Evolutionary conservation across 441 rosid species (phyloP), one percentile per base, ranked within the genome.

Genomic region (Gossypium gossypioides): DNA sequence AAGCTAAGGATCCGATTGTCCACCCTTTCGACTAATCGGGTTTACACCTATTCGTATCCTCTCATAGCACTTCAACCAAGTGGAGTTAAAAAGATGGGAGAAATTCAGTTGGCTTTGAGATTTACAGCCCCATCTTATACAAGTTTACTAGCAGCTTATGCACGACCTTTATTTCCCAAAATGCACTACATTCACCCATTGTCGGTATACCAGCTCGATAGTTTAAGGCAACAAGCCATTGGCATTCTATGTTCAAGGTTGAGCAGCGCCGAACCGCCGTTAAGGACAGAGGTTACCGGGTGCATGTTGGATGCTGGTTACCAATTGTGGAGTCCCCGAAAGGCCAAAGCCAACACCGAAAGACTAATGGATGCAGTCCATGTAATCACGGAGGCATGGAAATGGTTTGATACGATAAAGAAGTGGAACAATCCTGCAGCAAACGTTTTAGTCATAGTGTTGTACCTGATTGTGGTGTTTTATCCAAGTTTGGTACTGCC

Each of bases 1-100:
- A 87, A 87, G 79, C 88, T 86, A 24, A 84, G 89, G 68, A 84
- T 87, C 56, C 65, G 91, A 15, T 77, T 87, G 21, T 87, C 91
- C 0, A 87, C 89, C 4, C 79, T 84, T 24, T 88, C 83, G 68
- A 81, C 89, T 0, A 89, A 87, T 54, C 77, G 86, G 42, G 84
- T 87, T 61, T 87, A 87, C 81, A 84, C 89, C 6, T 77, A 87
- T 46, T 86, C 91, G 12, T 83, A 86, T 69, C 91, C 89, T 42
- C 88, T 86, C 42, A 37, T 37, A 37, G 42, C 42, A 7, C 42
- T 37, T 7, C 42, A 37, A 13, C 44, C 65, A 6, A 5, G 65
- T 59, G 65, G 65, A 6, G 44, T 15, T 8, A 59, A 27, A 59
- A 59, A 59, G 42, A 29, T 29, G 65, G 65, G 65, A n/a, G 65